Evolutionary conservation across 768 basidiomycete species (phyloP).

Genomic region (Boletus vinaceobasis): DNA sequence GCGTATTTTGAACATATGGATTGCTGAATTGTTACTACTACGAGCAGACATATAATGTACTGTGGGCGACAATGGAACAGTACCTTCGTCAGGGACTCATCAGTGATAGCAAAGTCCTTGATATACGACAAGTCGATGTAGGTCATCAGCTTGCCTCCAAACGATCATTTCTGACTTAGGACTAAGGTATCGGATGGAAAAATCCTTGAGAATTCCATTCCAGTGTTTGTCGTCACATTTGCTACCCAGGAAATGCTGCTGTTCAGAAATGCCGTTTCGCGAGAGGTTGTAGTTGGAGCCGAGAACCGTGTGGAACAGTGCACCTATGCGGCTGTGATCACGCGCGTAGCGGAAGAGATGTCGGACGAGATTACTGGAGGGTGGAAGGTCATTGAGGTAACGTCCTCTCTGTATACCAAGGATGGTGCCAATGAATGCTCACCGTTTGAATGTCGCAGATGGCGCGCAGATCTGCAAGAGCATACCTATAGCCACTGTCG

Average conservation of each 20-base stretch:
- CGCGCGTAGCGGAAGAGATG: conserved; percentile 82
- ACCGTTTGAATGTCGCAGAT: conserved; percentile 34
- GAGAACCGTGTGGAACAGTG: conserved; percentile 93
- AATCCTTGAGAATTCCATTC: conserved; percentile 84
- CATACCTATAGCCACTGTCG: conserved; percentile 38
- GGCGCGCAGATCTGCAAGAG: conserved; percentile 49
- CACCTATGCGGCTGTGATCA: conserved; percentile 88
- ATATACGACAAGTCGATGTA: conserved; percentile 97
- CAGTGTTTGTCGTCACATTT: conserved; percentile 90
- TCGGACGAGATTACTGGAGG: conserved; percentile 93
- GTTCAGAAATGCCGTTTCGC: conserved; percentile 86
- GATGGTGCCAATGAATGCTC: not conserved
- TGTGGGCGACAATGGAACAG: conserved; percentile 97
- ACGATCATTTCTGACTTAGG: conserved; percentile 1
- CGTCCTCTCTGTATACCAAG: conserved; percentile 18
- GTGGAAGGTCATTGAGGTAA: conserved; percentile 96
- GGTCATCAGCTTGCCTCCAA: conserved; percentile 26
- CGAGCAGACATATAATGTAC: conserved; percentile 90
- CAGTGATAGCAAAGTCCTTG: conserved; percentile 90
- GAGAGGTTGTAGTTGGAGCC: conserved; percentile 83
- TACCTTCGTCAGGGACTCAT: conserved; percentile 88
- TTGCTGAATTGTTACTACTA: not conserved
- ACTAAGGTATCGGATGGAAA: conserved; percentile 77
- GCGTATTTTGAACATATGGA: not conserved
- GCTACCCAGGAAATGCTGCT: conserved; percentile 90